Evolutionary conservation across 2,329 filamentous ascomycete species (phyloP).

Genomic region (Sporothrix globosa): DNA sequence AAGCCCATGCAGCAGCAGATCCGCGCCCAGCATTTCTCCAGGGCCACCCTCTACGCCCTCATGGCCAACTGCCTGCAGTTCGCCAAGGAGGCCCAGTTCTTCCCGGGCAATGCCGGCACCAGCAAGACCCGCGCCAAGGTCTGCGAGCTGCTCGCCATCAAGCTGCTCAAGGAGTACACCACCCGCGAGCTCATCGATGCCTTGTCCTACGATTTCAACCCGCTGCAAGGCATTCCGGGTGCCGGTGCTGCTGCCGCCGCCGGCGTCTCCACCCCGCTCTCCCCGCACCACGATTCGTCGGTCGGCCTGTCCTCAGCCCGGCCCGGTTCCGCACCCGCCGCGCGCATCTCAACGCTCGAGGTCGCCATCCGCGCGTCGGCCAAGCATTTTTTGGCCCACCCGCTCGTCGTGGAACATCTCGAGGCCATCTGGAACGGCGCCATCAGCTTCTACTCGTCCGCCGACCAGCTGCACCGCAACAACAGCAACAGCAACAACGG

Average conservation of each 20-base stretch:
- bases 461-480: conserved; percentile 78
- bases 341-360: conserved; percentile 82
- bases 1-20: conserved; percentile 95
- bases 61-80: conserved; percentile 96
- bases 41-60: conserved; percentile 84
- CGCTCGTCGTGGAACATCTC: conserved; percentile 89
- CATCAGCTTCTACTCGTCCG: conserved; percentile 89
- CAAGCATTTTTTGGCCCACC: conserved; percentile 89
- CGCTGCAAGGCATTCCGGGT: conserved; percentile 75
- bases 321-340: conserved; percentile 57
- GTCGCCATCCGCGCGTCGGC: conserved; percentile 90
- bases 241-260: neutral
- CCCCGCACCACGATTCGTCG: conserved; percentile 36
- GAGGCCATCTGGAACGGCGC: conserved; percentile 96
- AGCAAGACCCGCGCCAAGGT: conserved; percentile 84
- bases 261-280: conserved; percentile 37
- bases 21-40: conserved; percentile 77
- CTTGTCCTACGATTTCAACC: conserved; percentile 92
- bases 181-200: conserved; percentile 92
- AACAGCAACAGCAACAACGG: conserved; percentile 41
- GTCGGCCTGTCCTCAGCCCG: conserved; percentile 44
- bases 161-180: conserved; percentile 84
- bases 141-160: conserved; percentile 87
- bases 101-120: conserved; percentile 81
- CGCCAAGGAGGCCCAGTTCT: conserved; percentile 78